phyloP scores from a whole-genome alignment of 1,284 basidiomycete species.

The Violaceomyces palustris region DNA sequence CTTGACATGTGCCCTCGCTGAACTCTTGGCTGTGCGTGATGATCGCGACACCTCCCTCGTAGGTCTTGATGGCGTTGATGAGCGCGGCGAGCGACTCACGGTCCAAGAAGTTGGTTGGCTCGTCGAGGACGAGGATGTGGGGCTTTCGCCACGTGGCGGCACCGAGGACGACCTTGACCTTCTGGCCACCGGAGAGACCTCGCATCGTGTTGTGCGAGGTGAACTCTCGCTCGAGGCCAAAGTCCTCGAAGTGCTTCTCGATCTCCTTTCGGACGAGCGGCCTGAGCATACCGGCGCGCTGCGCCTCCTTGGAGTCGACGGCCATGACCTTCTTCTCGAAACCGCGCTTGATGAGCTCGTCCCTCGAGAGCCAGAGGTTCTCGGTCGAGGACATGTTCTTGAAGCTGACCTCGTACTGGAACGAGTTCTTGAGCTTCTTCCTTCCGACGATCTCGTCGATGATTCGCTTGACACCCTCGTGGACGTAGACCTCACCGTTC shows the following conservation, averaged over 20 bases:
- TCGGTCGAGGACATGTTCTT: conserved; percentile 53
- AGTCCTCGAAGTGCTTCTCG: conserved; percentile 52
- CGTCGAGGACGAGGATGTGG: conserved; percentile 52
- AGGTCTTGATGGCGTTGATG: conserved; percentile 50
- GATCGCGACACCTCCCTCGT: conserved; percentile 51
- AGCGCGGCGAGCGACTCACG: conserved; percentile 52
- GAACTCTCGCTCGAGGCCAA: conserved; percentile 52
- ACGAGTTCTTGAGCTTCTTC: conserved; percentile 54
- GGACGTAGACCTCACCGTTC: conserved; percentile 49
- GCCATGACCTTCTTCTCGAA: conserved; percentile 50
- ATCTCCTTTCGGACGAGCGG: conserved; percentile 52
- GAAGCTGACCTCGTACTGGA: conserved; percentile 53
- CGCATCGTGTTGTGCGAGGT: conserved; percentile 53
- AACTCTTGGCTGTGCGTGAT: conserved; percentile 50
- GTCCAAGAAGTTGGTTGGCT: conserved; percentile 53
- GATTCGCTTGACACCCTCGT: conserved; percentile 52
- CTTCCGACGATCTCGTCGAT: conserved; percentile 51
- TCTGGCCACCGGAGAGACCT: conserved; percentile 53
- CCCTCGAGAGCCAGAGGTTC: conserved; percentile 49
- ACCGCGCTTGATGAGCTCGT: conserved; percentile 49
- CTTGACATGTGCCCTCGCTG: conserved; percentile 49
- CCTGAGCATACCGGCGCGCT: conserved; percentile 49
- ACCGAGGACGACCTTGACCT: conserved; percentile 53
- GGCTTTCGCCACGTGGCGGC: conserved; percentile 52
- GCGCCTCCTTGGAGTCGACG: conserved; percentile 49